phyloP scores from a whole-genome alignment of 176 grass and related monocot genomes.

The Lolium rigidum region DNA sequence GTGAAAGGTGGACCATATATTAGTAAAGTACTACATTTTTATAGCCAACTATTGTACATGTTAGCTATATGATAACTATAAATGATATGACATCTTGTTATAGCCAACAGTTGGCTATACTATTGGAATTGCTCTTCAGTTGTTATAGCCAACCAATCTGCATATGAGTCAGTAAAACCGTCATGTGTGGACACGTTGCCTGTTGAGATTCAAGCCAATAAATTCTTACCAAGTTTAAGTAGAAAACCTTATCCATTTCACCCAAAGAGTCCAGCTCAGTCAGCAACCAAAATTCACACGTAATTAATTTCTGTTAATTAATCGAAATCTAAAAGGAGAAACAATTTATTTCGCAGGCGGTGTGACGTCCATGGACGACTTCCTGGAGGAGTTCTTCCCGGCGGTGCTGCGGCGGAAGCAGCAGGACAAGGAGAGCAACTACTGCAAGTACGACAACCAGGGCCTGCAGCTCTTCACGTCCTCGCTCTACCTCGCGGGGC shows the following conservation, averaged over 20 bases:
- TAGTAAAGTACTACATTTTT: too few species aligned
- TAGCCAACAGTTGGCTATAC: too few species aligned
- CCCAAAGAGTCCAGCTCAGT: too few species aligned
- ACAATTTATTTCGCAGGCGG: neutral
- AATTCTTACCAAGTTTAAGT: neutral
- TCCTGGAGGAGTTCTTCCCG: conserved; percentile 73
- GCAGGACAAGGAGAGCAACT: conserved; percentile 85
- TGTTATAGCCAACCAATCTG: too few species aligned
- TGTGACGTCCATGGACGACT: conserved; percentile 6
- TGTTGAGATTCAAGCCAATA: neutral
- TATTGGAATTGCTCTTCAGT: too few species aligned
- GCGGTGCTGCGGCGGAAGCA: conserved; percentile 67
- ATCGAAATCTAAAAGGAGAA: neutral
- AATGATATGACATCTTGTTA: too few species aligned
- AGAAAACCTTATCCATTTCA: neutral
- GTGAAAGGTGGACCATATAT: too few species aligned
- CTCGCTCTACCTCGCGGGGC: conserved; percentile 89
- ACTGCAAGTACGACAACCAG: conserved; percentile 98
- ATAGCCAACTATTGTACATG: too few species aligned
- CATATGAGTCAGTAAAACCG: too few species aligned
- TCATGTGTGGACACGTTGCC: neutral
- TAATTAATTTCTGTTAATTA: neutral
- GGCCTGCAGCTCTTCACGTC: conserved; percentile 87
- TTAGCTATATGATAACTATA: too few species aligned
- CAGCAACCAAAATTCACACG: neutral